These are phyloP conservation scores for Naematelia aurantialba DNA, from an alignment of 768 basidiomycete genomes.

Conservation along the genomic window DNA sequence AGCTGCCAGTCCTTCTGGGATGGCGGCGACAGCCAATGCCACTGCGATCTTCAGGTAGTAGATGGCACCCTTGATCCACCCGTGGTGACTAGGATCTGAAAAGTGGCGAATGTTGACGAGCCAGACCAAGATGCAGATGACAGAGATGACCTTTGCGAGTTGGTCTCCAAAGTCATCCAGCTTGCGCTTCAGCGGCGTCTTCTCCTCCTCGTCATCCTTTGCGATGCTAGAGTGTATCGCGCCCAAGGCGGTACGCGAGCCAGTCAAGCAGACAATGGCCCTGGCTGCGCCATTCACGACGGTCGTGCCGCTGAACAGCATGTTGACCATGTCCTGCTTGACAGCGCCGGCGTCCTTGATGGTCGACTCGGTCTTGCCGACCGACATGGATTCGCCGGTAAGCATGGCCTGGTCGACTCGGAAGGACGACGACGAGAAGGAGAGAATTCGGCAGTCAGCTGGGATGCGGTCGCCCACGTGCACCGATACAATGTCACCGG, in stretches of 20 bases:
- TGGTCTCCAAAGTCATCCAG: constrained; percentile 97
- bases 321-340: constrained; percentile 97
- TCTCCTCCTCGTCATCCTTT: constrained; percentile 70
- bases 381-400: constrained; percentile 87
- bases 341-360: constrained; percentile 76
- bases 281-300: constrained; percentile 88
- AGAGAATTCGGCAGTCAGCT: constrained; percentile 85
- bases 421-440: constrained; percentile 88
- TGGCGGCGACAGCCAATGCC: constrained; percentile 96
- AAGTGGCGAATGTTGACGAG: constrained; percentile 95
- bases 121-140: constrained; percentile 97
- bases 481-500: constrained; percentile 86
- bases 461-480: constrained; percentile 94
- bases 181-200: constrained; percentile 95
- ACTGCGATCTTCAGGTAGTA: constrained; percentile 99
- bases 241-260: constrained; percentile 83
- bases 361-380: constrained; percentile 69
- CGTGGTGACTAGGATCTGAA: constrained; percentile 88
- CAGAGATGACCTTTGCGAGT: constrained; percentile 94
- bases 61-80: constrained; percentile 84
- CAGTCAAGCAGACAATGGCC: constrained; percentile 84
- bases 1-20: constrained; percentile 96
- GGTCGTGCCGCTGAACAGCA: constrained; percentile 92
- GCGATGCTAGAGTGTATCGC: constrained; percentile 96
- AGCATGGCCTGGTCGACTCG: constrained; percentile 93